Percentiles rank a stretch among this genome's conserved stretches.
Conservation (phyloP, 129 eudicot species). For the Deinandra increscens region DNA sequence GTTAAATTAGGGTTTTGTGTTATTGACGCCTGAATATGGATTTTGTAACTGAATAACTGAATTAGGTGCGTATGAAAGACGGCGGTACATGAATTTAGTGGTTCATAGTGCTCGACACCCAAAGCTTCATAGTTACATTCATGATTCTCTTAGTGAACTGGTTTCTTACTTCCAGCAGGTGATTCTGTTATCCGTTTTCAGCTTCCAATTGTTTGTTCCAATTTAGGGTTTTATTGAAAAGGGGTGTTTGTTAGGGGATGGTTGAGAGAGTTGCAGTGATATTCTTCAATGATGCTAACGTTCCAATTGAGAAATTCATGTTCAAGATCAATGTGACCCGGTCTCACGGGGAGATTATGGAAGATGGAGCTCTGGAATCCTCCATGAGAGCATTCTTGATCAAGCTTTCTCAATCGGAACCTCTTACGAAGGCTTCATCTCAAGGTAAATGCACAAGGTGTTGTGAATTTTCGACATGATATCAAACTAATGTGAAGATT, state of each 20-base stretch:
- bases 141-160: conserved; percentile 55
- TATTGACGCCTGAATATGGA: background rate
- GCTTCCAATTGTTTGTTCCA: background rate
- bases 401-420: conserved; percentile 72
- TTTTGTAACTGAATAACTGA: background rate
- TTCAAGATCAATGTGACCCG: conserved; percentile 69
- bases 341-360: conserved; percentile 56
- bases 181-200: background rate
- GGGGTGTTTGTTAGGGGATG: conserved; percentile 47
- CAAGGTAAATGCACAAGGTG: conserved; percentile 38
- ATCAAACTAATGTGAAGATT: background rate
- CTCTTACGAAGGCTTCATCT: conserved; percentile 56
- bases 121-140: conserved; percentile 63
- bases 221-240: background rate
- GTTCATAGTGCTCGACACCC: conserved; percentile 89
- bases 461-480: background rate
- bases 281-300: conserved; percentile 44
- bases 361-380: conserved; percentile 55
- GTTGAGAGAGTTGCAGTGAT: conserved; percentile 83
- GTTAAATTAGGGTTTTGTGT: background rate
- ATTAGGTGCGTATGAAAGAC: conserved; percentile 83
- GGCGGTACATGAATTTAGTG: conserved; percentile 77
- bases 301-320: conserved; percentile 71
- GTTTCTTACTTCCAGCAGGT: conserved; percentile 67
- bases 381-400: conserved; percentile 68